phyloP scores from a whole-genome alignment of 441 rosid species.

The Pelargonium australe region DNA sequence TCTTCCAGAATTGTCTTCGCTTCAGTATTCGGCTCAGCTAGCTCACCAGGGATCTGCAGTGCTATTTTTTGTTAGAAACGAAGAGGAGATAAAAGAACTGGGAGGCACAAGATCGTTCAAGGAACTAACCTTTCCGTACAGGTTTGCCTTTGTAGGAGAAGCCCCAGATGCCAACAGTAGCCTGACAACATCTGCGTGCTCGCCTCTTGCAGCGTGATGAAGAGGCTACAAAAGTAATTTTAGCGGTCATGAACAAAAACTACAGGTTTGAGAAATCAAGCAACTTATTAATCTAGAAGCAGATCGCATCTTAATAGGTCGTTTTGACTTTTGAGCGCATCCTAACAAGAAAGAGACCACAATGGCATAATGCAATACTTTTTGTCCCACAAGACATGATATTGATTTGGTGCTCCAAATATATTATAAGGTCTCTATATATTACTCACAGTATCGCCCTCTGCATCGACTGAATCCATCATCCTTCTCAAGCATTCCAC shows the following conservation, averaged over 20 bases:
- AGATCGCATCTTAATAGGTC: neutral
- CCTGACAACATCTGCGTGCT: conserved; percentile 58
- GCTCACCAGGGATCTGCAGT: conserved; percentile 66
- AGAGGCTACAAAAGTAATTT: conserved; percentile 49
- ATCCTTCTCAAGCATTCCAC: conserved; percentile 52
- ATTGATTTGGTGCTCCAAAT: neutral
- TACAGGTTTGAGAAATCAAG: neutral
- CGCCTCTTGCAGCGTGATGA: conserved; percentile 91
- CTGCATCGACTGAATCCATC: conserved; percentile 43
- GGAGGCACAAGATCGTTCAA: neutral
- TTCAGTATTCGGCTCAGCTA: conserved; percentile 62
- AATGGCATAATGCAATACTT: no score
- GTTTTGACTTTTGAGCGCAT: no score
- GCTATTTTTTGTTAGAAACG: conserved; percentile 20
- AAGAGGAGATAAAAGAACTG: neutral
- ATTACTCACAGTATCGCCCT: conserved; percentile 10
- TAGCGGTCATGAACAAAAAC: no score
- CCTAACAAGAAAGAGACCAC: no score
- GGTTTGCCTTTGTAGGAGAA: conserved; percentile 47
- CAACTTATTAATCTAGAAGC: neutral
- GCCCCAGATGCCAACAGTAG: conserved; percentile 67
- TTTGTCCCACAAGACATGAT: no score
- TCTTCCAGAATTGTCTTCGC: conserved; percentile 53
- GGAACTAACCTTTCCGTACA: conserved; percentile 56
- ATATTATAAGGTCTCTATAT: conserved; percentile 5